These are phyloP conservation scores for Dipteronia sinensis DNA, from an alignment of 345 rosid genomes.

Conservation along the genomic window DNA sequence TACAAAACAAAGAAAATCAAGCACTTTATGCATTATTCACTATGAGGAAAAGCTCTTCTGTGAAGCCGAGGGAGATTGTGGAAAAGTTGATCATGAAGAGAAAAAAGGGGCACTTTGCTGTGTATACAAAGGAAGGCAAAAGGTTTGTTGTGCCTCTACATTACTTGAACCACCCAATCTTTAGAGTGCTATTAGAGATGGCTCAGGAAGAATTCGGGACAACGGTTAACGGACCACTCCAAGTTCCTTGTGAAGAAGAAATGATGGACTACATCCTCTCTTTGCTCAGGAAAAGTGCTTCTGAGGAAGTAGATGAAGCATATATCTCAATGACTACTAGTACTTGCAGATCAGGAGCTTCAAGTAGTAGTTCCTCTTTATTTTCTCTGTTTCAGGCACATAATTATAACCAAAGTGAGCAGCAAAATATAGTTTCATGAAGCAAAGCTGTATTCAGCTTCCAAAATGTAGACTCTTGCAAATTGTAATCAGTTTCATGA, in stretches of 20 bases:
- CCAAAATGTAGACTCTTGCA: not conserved
- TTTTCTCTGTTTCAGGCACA: conserved; percentile 35
- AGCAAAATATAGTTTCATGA: conserved; percentile 35
- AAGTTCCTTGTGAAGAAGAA: conserved; percentile 56
- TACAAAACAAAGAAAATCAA: too few species aligned
- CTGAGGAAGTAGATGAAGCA: conserved; percentile 25
- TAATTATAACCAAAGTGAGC: conserved; percentile 3
- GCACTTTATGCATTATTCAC: too few species aligned
- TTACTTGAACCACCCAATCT: conserved; percentile 57
- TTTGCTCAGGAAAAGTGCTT: conserved; percentile 36
- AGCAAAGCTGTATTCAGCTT: not conserved
- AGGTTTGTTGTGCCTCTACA: conserved; percentile 46
- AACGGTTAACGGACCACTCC: conserved; percentile 45
- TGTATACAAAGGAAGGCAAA: conserved; percentile 52
- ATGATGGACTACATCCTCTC: conserved; percentile 44
- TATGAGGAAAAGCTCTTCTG: conserved; percentile 30
- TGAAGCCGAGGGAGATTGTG: conserved; percentile 37
- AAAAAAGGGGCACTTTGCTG: conserved; percentile 55
- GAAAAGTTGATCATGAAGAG: conserved; percentile 43
- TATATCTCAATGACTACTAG: conserved; percentile 26
- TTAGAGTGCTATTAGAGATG: conserved; percentile 52
- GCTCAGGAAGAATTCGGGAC: conserved; percentile 57
- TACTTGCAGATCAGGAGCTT: conserved; percentile 30
- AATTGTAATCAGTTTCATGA: not conserved
- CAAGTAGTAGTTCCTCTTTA: conserved; percentile 26